These are phyloP conservation scores for Boletus coffeatus DNA, from an alignment of 1,284 basidiomycete genomes.

Conservation along the genomic window DNA sequence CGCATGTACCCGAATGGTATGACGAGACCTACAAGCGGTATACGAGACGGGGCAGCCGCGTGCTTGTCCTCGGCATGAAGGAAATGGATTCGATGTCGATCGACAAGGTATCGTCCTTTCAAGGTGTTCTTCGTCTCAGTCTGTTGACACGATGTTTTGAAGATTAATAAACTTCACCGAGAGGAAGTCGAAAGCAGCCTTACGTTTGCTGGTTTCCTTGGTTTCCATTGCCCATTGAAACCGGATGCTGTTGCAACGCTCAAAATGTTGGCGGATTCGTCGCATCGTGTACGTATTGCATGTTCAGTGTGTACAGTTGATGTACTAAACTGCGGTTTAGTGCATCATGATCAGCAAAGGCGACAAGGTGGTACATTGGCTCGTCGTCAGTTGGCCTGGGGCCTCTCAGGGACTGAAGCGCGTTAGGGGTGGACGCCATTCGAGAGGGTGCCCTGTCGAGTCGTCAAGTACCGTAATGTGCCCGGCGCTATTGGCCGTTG, in stretches of 20 bases:
- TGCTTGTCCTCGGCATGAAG: slow-evolving; percentile 85
- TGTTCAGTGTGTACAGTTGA: slow-evolving; percentile 3
- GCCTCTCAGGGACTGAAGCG: too few relatives aligned
- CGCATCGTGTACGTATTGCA: slow-evolving; percentile 71
- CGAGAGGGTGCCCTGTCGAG: too few relatives aligned
- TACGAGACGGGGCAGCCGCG: slow-evolving; percentile 86
- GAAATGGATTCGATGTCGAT: slow-evolving; percentile 63
- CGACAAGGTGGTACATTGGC: too few relatives aligned
- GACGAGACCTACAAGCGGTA: slow-evolving; percentile 93
- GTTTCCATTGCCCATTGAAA: slow-evolving; percentile 96
- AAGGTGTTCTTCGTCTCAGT: not conserved
- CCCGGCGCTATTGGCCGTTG: too few relatives aligned
- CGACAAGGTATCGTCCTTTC: slow-evolving; percentile 52
- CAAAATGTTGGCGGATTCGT: slow-evolving; percentile 91
- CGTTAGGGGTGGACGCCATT: too few relatives aligned
- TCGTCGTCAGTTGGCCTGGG: too few relatives aligned
- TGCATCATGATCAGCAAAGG: slow-evolving; percentile 79
- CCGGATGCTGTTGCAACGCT: slow-evolving; percentile 84
- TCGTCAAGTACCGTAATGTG: too few relatives aligned
- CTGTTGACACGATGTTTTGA: not conserved
- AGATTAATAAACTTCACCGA: slow-evolving; percentile 83
- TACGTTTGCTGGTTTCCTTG: slow-evolving; percentile 85
- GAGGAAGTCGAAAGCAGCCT: slow-evolving; percentile 76
- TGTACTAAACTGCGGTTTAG: slow-evolving; percentile 34
- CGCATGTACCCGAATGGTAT: slow-evolving; percentile 67